A percentile compares a stretch with the other conserved stretches of the same genome.
Evolutionary conservation across 2,329 filamentous ascomycete genomes (phyloP).

Genomic region (Sarocladiaceae sp.): DNA sequence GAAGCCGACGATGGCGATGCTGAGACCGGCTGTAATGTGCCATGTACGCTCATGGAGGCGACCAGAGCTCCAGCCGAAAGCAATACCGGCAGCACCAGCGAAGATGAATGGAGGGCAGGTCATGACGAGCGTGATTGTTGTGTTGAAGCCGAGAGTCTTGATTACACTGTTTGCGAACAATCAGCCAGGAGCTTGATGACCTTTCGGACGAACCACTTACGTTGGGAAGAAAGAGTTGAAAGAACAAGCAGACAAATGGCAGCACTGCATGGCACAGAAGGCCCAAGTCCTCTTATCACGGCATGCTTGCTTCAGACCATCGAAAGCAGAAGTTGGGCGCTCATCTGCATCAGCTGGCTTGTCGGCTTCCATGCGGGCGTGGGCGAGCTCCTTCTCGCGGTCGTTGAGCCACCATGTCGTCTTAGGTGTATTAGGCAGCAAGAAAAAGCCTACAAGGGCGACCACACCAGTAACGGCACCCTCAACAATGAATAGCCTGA

Average conservation of each 20-base stretch:
- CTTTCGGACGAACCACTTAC: no score
- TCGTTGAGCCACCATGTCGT: slow-evolving; percentile 40
- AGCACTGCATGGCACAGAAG: slow-evolving; percentile 51
- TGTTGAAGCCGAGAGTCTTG: slow-evolving; percentile 43
- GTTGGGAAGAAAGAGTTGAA: slow-evolving; percentile 26
- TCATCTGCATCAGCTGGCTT: slow-evolving; percentile 41
- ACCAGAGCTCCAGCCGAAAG: slow-evolving; percentile 46
- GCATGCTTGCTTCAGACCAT: slow-evolving; percentile 44
- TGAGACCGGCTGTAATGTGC: slow-evolving; percentile 42
- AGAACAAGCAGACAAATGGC: slow-evolving; percentile 45
- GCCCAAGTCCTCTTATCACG: slow-evolving; percentile 48
- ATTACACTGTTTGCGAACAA: slow-evolving; percentile 33
- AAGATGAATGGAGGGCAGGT: slow-evolving; percentile 49
- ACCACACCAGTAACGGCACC: slow-evolving; percentile 39
- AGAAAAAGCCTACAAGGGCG: slow-evolving; percentile 24
- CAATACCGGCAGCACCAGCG: slow-evolving; percentile 41
- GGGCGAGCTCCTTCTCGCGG: slow-evolving; percentile 43
- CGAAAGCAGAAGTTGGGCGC: slow-evolving; percentile 33
- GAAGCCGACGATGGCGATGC: slow-evolving; percentile 37
- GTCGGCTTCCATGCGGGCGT: slow-evolving; percentile 44
- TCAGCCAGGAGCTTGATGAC: no score
- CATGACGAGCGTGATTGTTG: slow-evolving; percentile 45
- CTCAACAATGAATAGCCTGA: slow-evolving; percentile 43
- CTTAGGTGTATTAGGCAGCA: slow-evolving; percentile 35
- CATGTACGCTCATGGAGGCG: slow-evolving; percentile 43